These are phyloP conservation scores for Citrullus mucosospermus DNA, from an alignment of 306 rosid species.

Conservation along the genomic window DNA sequence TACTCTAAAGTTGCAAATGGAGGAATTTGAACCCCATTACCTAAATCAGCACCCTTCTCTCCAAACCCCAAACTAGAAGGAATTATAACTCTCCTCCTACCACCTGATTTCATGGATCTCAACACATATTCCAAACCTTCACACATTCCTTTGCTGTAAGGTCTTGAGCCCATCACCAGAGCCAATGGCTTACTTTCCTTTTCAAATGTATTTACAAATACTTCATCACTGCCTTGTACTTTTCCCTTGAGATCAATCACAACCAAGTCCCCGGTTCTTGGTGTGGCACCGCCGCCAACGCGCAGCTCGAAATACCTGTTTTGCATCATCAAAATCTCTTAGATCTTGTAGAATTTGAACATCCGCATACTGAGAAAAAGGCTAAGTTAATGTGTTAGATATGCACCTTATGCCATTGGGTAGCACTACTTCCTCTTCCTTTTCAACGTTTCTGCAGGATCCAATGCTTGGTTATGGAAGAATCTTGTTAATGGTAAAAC, in stretches of 20 bases:
- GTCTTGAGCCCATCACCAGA: slow-evolving; percentile 78
- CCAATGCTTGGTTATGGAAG: not conserved
- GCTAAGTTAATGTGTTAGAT: not conserved
- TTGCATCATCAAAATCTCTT: not conserved
- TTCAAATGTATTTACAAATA: slow-evolving; percentile 73
- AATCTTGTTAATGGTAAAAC: not conserved
- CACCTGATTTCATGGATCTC: slow-evolving; percentile 74
- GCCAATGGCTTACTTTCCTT: slow-evolving; percentile 67
- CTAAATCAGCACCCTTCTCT: slow-evolving; percentile 77
- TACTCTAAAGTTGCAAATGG: slow-evolving; percentile 74
- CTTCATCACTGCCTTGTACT: slow-evolving; percentile 35
- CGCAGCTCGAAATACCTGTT: slow-evolving; percentile 47
- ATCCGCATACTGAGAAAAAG: not conserved
- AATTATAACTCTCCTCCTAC: slow-evolving; percentile 56
- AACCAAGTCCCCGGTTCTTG: slow-evolving; percentile 65
- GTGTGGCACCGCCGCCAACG: slow-evolving; percentile 66
- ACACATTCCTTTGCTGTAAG: slow-evolving; percentile 80
- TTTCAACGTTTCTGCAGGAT: slow-evolving; percentile 38
- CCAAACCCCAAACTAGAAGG: slow-evolving; percentile 72
- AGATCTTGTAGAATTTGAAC: not conserved
- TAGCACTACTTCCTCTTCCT: slow-evolving; percentile 62
- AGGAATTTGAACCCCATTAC: slow-evolving; percentile 60
- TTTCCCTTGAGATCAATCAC: slow-evolving; percentile 70
- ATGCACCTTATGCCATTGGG: slow-evolving; percentile 80
- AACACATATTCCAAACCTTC: slow-evolving; percentile 75